phyloP scores from a whole-genome alignment of 768 basidiomycete genomes.

The Podaxis sp. region DNA sequence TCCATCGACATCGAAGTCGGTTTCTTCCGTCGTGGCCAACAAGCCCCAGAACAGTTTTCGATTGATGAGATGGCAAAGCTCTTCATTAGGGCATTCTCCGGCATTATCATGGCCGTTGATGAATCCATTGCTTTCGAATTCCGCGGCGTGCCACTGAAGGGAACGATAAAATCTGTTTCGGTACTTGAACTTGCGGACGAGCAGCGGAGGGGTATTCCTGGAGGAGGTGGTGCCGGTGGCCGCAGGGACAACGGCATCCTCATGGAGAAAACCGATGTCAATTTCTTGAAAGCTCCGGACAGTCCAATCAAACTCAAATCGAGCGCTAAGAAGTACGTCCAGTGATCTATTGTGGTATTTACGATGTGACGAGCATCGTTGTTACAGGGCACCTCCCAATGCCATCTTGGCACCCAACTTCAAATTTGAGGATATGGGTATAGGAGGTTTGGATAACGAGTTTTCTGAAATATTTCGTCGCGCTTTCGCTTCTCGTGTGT shows the following conservation, averaged over 20 bases:
- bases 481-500: slow-evolving; percentile 98
- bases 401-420: slow-evolving; percentile 97
- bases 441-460: slow-evolving; percentile 94
- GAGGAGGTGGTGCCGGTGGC: slow-evolving; percentile 23
- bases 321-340: slow-evolving; percentile 78
- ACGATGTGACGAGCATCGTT: slow-evolving; percentile 3
- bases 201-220: slow-evolving; percentile 45
- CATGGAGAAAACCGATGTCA: slow-evolving; percentile 92
- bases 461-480: slow-evolving; percentile 97
- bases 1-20: slow-evolving; percentile 81
- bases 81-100: slow-evolving; percentile 74
- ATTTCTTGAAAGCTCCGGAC: slow-evolving; percentile 79
- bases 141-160: slow-evolving; percentile 81
- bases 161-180: slow-evolving; percentile 57
- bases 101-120: slow-evolving; percentile 66
- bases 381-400: slow-evolving; percentile 77
- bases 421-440: slow-evolving; percentile 99
- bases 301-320: slow-evolving; percentile 89
- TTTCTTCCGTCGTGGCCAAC: slow-evolving; percentile 53
- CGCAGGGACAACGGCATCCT: slow-evolving; percentile 61
- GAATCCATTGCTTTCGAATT: slow-evolving; percentile 84
- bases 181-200: slow-evolving; percentile 62
- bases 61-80: slow-evolving; percentile 81
- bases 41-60: slow-evolving; percentile 71
- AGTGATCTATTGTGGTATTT: background rate